phyloP scores from a whole-genome alignment of 768 basidiomycete species.

The Mycena rosella region DNA sequence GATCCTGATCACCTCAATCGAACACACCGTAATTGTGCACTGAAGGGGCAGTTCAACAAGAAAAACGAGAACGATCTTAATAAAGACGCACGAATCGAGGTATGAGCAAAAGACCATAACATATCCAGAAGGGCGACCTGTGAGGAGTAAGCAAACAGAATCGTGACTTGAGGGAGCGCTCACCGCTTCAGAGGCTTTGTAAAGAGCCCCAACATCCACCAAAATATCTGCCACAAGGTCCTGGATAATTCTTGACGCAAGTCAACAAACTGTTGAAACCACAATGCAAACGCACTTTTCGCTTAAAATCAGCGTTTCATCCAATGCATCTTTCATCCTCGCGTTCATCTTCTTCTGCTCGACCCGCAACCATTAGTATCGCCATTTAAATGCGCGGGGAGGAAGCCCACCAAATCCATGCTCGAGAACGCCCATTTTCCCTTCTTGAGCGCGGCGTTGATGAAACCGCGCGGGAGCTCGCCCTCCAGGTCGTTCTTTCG shows the following conservation, averaged over 20 bases:
- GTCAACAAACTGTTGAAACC: not conserved
- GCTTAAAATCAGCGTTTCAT: slow-evolving; percentile 89
- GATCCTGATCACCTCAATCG: not conserved
- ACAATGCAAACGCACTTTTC: slow-evolving; percentile 65
- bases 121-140: slow-evolving; percentile 92
- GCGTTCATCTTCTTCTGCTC: slow-evolving; percentile 88
- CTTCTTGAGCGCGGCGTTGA: slow-evolving; percentile 75
- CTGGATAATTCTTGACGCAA: slow-evolving; percentile 73
- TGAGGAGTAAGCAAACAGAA: slow-evolving; percentile 4
- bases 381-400: not conserved
- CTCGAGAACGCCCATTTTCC: slow-evolving; percentile 83
- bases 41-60: slow-evolving; percentile 35
- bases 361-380: not conserved
- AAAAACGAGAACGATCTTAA: not conserved
- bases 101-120: slow-evolving; percentile 89
- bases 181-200: slow-evolving; percentile 93
- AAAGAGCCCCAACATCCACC: slow-evolving; percentile 80
- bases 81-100: slow-evolving; percentile 75
- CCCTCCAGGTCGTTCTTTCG: slow-evolving; percentile 77
- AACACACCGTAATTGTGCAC: slow-evolving; percentile 62
- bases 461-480: slow-evolving; percentile 77
- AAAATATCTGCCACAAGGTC: slow-evolving; percentile 81
- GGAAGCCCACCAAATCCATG: slow-evolving; percentile 80
- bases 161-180: slow-evolving; percentile 18
- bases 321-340: slow-evolving; percentile 90